Evolutionary conservation across 2,329 filamentous ascomycete genomes (phyloP), one percentile per base, ranked within the genome.

Genomic region (Claviceps spartinae): DNA sequence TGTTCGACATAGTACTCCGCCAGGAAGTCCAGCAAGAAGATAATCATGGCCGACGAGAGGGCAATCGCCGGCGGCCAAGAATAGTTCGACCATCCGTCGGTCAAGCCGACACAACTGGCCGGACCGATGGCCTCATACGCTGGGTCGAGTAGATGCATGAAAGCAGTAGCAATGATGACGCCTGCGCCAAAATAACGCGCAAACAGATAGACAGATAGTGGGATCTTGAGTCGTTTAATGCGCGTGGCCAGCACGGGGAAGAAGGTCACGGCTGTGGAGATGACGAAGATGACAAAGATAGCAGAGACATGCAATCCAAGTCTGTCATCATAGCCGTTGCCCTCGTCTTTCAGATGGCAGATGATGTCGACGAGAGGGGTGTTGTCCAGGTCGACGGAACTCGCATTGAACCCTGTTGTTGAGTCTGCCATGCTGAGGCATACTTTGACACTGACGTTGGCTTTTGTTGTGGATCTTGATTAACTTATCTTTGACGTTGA

Each of bases 161-260:
- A 95, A 0, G 90, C 88, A 1, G 91, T 97, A 4, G 88, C 86
- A 57, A 96, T 80, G 62, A 97, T 96, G 57, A 96, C 89, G 44
- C 91, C 91, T 0, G 88, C 91, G 57, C 91, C 91, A 63, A 96
- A 88, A 68, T 91, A 95, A 65, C 95, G 95, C 58, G 85, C 85
- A 52, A 91, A 70, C 66, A 95, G 94, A 69, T 95, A 95, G 7
- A 80, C 77, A 67, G 81, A 79, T 55, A 81, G 77, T 2, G 86
- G 85, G 0, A 91, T 73, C 8, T 75, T 77, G 57, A 87, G 67
- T 42, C 74, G 72, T 49, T 67, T 69, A 48, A 82, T 73, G 40
- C 77, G 75, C 22, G 77, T 76, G 11, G 86, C 81, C 55, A 85
- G 70, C 56, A 95, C 77, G 9, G 91, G 91, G 53, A 89, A 76